A percentile compares a stretch with the other conserved stretches of the same genome.
phyloP scores from a whole-genome alignment of 192 early-diverging fungal species.

The Obelidium mucronatum region DNA sequence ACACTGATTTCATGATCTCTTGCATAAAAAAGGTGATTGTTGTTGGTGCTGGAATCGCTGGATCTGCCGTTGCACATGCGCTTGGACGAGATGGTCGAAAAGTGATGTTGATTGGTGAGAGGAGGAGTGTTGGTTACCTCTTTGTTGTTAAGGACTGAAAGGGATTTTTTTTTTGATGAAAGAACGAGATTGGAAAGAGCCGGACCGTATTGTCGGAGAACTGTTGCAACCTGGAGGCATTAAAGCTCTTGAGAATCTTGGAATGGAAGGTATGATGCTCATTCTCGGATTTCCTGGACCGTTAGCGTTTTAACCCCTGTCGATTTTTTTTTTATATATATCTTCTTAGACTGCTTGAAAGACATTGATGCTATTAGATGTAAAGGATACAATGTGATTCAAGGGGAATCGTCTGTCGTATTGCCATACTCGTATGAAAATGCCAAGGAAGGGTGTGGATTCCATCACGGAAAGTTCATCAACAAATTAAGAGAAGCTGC shows the following conservation, averaged over 20 bases:
- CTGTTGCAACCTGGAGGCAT: conserved; percentile 95
- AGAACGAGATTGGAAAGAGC: conserved; percentile 91
- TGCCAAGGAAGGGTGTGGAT: conserved; percentile 74
- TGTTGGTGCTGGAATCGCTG: conserved; percentile 92
- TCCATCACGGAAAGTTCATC: conserved; percentile 95
- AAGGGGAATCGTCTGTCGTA: conserved; percentile 64
- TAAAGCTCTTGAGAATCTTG: conserved; percentile 78
- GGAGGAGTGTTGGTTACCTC: too few relatives aligned
- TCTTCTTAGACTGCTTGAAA: conserved; percentile 70
- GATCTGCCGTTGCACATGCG: conserved; percentile 82
- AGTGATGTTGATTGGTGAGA: conserved; percentile 66
- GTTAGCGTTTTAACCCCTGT: conserved; percentile 6
- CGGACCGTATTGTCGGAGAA: conserved; percentile 98
- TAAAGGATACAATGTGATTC: conserved; percentile 88
- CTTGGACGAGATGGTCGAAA: conserved; percentile 77
- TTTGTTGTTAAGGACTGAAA: too few relatives aligned
- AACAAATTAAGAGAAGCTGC: conserved; percentile 82
- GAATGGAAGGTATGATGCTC: conserved; percentile 63
- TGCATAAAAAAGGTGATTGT: conserved; percentile 73
- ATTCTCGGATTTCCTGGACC: conserved; percentile 3
- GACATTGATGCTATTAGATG: conserved; percentile 85
- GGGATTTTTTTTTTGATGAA: conserved; percentile 19
- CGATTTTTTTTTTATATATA: neutral
- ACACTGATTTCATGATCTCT: neutral
- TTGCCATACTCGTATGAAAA: conserved; percentile 72